These are phyloP conservation scores for Plectosphaerella sp. DNA, from an alignment of 2,329 filamentous ascomycete genomes.

Conservation along the genomic window DNA sequence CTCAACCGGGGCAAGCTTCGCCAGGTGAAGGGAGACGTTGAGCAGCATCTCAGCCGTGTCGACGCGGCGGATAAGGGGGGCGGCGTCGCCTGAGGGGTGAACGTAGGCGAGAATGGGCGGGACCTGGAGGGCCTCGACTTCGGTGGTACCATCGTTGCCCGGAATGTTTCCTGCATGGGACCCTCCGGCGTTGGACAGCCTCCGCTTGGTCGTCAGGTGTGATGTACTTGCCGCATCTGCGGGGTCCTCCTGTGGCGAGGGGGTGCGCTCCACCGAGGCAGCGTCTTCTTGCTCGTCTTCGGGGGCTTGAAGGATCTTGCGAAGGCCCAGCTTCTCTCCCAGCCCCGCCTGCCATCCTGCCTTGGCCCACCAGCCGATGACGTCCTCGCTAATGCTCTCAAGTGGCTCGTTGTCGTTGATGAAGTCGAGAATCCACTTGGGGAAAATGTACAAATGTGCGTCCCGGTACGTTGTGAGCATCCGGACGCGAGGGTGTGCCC, in stretches of 20 bases:
- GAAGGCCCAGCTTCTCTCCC: constrained; percentile 70
- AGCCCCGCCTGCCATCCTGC: constrained; percentile 84
- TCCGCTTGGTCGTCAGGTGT: constrained; percentile 3
- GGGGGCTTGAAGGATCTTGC: constrained; percentile 50
- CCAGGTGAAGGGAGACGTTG: constrained; percentile 76
- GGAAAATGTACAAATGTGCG: constrained; percentile 92
- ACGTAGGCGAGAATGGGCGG: constrained; percentile 80
- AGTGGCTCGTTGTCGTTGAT: constrained; percentile 74
- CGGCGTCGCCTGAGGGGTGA: constrained; percentile 51
- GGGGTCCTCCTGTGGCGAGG: constrained; percentile 16
- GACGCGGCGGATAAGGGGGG: constrained; percentile 76
- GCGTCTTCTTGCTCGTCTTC: constrained; percentile 31
- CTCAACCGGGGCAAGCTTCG: constrained; percentile 72
- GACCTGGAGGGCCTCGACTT: constrained; percentile 31
- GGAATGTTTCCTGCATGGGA: constrained; percentile 1
- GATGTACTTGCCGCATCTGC: not conserved
- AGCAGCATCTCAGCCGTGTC: constrained; percentile 83
- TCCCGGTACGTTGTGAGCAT: constrained; percentile 84
- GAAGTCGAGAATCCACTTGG: constrained; percentile 85
- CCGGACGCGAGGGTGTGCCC: constrained; percentile 68
- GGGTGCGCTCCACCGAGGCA: constrained; percentile 22
- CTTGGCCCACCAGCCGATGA: constrained; percentile 94
- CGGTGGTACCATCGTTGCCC: constrained; percentile 15
- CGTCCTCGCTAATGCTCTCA: constrained; percentile 85
- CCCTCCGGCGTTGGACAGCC: not conserved